These are phyloP conservation scores for Penicillium coffeae DNA, from an alignment of 495 filamentous ascomycete species.

Conservation along the genomic window DNA sequence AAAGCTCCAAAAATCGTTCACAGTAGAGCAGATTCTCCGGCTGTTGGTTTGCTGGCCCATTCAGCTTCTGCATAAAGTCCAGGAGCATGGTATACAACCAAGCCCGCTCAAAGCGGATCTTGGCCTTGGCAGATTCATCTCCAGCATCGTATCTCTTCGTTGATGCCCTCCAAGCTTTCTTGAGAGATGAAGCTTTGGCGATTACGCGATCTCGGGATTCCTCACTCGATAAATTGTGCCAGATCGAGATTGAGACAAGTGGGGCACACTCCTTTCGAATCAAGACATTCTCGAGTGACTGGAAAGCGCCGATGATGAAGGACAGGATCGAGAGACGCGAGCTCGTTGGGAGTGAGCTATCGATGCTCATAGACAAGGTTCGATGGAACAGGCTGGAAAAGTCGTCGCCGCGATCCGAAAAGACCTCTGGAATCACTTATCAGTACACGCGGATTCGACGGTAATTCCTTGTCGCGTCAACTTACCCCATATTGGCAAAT, in stretches of 20 bases:
- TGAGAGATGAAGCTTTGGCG: constrained; percentile 63
- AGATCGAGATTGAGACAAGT: constrained; percentile 89
- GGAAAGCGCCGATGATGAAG: constrained; percentile 87
- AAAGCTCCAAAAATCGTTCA: constrained; percentile 86
- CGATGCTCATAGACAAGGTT: constrained; percentile 83
- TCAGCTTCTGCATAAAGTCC: constrained; percentile 74
- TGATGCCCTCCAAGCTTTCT: constrained; percentile 88
- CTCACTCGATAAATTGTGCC: constrained; percentile 84
- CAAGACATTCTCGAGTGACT: constrained; percentile 84
- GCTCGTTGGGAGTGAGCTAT: constrained; percentile 63
- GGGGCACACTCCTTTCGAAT: constrained; percentile 95
- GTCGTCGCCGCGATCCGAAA: constrained; percentile 70
- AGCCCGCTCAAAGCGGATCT: constrained; percentile 83
- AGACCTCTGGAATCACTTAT: constrained; percentile 53
- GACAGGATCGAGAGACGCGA: constrained; percentile 76
- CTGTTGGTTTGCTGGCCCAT: constrained; percentile 47
- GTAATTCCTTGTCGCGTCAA: constrained; percentile 7
- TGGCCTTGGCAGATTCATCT: constrained; percentile 73
- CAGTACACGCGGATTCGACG: constrained; percentile 5
- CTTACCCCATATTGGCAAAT: constrained; percentile 80
- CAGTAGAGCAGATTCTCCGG: constrained; percentile 75
- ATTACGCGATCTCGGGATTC: constrained; percentile 63
- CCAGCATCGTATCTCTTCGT: constrained; percentile 82
- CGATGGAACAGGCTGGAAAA: constrained; percentile 92
- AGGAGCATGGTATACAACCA: constrained; percentile 89